Percentiles rank a stretch among this genome's conserved stretches.
Conservation (phyloP, 371 early-diverging fungal genomes). For the Funneliformis caledonium region DNA sequence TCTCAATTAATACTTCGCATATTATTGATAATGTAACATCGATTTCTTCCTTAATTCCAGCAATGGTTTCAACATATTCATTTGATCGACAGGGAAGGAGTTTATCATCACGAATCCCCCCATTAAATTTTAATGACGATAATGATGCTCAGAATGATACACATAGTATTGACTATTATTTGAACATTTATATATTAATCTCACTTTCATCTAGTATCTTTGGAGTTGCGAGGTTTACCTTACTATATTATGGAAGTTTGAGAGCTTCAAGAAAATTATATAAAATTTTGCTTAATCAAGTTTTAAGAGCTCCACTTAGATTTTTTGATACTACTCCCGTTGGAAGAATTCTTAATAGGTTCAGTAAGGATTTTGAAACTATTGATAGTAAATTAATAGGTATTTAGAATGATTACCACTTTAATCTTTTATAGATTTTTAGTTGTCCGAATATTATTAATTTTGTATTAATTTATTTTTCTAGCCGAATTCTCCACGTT, state of each 20-base stretch:
- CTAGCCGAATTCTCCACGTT: not conserved
- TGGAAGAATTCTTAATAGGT: slow-evolving; percentile 88
- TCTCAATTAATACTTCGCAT: not conserved
- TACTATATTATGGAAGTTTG: slow-evolving; percentile 54
- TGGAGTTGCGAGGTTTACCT: slow-evolving; percentile 47
- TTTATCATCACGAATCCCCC: not conserved
- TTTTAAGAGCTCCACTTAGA: slow-evolving; percentile 72
- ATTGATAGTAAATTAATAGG: slow-evolving; percentile 67
- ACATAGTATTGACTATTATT: slow-evolving; percentile 48
- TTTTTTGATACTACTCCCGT: slow-evolving; percentile 89
- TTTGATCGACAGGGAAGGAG: not conserved
- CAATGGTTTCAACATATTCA: not conserved
- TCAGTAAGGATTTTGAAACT: slow-evolving; percentile 76
- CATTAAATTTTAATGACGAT: not conserved
- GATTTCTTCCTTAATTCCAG: not conserved
- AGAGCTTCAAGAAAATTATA: slow-evolving; percentile 56
- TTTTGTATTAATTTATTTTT: slow-evolving; percentile 4
- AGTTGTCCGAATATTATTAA: slow-evolving; percentile 51
- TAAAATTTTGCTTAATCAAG: slow-evolving; percentile 52
- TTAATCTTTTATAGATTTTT: slow-evolving; percentile 45
- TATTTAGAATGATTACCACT: slow-evolving; percentile 43
- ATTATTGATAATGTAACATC: not conserved
- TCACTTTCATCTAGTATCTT: slow-evolving; percentile 43
- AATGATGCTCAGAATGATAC: slow-evolving; percentile 31
- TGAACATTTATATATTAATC: slow-evolving; percentile 44